Evolutionary conservation across 2,329 filamentous ascomycete species (phyloP).

Genomic region (Sporothrix luriei): DNA sequence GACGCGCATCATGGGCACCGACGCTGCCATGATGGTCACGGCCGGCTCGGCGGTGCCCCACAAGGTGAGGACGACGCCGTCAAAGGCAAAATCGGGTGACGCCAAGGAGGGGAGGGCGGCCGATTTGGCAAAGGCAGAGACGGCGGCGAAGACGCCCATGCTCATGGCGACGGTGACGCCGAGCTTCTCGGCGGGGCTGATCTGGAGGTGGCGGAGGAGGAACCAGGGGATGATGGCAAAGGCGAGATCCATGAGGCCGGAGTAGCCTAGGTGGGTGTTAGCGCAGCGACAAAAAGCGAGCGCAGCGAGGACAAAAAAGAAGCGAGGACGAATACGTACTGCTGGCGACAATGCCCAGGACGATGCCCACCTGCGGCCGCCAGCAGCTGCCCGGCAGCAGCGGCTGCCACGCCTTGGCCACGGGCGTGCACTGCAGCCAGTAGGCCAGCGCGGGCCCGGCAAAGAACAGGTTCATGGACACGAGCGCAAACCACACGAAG

Average conservation of each 20-base stretch:
- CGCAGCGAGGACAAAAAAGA: neutral
- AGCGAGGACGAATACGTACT: too few species aligned
- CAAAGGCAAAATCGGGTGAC: conserved; percentile 33
- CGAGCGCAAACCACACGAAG: conserved; percentile 42
- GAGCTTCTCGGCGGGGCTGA: conserved; percentile 42
- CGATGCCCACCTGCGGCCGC: conserved; percentile 35
- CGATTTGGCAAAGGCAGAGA: conserved; percentile 24
- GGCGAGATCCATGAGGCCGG: conserved; percentile 41
- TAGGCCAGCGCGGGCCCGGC: conserved; percentile 39
- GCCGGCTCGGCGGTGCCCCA: conserved; percentile 40
- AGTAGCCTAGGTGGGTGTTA: conserved; percentile 39
- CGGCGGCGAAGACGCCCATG: conserved; percentile 41
- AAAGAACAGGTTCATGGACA: conserved; percentile 43
- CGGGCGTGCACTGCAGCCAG: conserved; percentile 41
- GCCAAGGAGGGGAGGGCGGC: conserved; percentile 20
- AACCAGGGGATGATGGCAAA: conserved; percentile 43
- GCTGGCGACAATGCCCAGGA: neutral
- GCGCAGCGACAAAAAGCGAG: conserved; percentile 30
- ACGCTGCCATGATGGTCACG: conserved; percentile 42
- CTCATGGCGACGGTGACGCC: conserved; percentile 45
- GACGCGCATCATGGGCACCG: conserved; percentile 41
- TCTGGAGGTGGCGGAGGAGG: conserved; percentile 42
- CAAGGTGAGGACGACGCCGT: conserved; percentile 33
- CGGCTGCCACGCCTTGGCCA: conserved; percentile 39
- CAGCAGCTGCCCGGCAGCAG: conserved; percentile 39